Base-by-base conservation (phyloP, 495 filamentous ascomycete genomes). In the Lindgomyces ingoldianus region DNA sequence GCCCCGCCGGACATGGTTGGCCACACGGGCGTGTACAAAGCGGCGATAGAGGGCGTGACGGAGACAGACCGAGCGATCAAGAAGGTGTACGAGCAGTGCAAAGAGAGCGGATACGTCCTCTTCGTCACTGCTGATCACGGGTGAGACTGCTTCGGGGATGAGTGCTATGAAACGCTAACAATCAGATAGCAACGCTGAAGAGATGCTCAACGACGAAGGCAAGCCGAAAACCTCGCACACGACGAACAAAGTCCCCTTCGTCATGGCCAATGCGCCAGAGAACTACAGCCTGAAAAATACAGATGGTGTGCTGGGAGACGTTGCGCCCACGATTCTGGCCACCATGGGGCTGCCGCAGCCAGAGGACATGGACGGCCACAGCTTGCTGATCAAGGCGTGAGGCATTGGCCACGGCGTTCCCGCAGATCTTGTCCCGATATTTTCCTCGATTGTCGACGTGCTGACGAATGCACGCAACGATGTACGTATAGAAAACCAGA, bases 1-100 rank as follows among this genome's bases (percentile, higher is more conserved):
- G 94, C 94, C 29, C 93, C 95, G 21, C 95, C 94, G 46, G 94
- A 98, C 78, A 98, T 98, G 94, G 94, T 98, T 64, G 94, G 94
- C 69, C 94, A 98, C 80, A 98, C 94, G 10, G 94, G 94, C 71
- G 92, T 96, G 64, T 98, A 96, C 75, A 84, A 96, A 73, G 94
- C 94, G n/a, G 95, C 94, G 57, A 91, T 98, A 64, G 68, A 91
- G 72, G 94, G 87, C 70, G 87, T 89, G 69, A 80, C 84, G 59
- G 88, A 91, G 63, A 98, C 94, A 39, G 94, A 98, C 72, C 87
- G 87, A 79, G 94, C 91, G 30, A 98, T 98, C 70, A 93, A 91
- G 65, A 83, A 87, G 74, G 89, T 98, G 67, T 91, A 87, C 67
- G 91, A 98, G 71, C 86, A 85, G 27, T 97, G 93, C 84, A 96